Conservation (phyloP, 2,329 filamentous ascomycete genomes). For the Myriosclerotinia curreyana region DNA sequence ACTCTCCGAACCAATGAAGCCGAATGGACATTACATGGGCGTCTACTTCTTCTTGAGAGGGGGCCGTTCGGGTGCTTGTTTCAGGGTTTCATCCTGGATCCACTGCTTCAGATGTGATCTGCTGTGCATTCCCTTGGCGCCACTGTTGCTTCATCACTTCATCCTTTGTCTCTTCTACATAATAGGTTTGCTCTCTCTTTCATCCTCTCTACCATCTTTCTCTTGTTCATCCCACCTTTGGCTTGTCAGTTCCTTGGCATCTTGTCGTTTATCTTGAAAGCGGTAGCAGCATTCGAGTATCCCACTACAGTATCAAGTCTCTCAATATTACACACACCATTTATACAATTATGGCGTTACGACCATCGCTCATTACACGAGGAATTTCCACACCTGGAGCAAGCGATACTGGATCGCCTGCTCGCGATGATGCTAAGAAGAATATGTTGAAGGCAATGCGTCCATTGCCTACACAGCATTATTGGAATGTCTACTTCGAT, state of each 20-base stretch:
- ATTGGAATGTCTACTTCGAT: slow-evolving; percentile 72
- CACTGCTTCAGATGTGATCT: slow-evolving; percentile 21
- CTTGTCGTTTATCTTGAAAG: not conserved
- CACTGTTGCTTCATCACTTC: not conserved
- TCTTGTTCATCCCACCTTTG: slow-evolving; percentile 9
- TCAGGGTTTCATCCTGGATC: slow-evolving; percentile 17
- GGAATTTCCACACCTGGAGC: slow-evolving; percentile 60
- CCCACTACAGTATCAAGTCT: not conserved
- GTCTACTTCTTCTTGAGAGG: slow-evolving; percentile 2
- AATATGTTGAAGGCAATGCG: slow-evolving; percentile 75
- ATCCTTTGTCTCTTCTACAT: slow-evolving; percentile 17
- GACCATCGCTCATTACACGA: slow-evolving; percentile 59
- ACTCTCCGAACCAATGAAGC: slow-evolving; percentile 7
- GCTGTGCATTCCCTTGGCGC: slow-evolving; percentile 20
- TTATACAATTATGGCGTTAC: slow-evolving; percentile 48
- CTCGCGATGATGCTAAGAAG: slow-evolving; percentile 76
- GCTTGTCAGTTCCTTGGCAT: not conserved
- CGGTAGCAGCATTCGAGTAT: slow-evolving; percentile 3
- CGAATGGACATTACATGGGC: not conserved
- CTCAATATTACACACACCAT: slow-evolving; percentile 4
- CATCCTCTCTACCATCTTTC: slow-evolving; percentile 4
- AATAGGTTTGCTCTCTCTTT: slow-evolving; percentile 9
- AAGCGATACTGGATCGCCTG: slow-evolving; percentile 63
- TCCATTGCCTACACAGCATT: slow-evolving; percentile 73
- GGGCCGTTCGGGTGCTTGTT: slow-evolving; percentile 20